These are phyloP conservation scores for Phytophthora tubulina DNA, from an alignment of 352 stramenopile genomes.

Conservation along the genomic window DNA sequence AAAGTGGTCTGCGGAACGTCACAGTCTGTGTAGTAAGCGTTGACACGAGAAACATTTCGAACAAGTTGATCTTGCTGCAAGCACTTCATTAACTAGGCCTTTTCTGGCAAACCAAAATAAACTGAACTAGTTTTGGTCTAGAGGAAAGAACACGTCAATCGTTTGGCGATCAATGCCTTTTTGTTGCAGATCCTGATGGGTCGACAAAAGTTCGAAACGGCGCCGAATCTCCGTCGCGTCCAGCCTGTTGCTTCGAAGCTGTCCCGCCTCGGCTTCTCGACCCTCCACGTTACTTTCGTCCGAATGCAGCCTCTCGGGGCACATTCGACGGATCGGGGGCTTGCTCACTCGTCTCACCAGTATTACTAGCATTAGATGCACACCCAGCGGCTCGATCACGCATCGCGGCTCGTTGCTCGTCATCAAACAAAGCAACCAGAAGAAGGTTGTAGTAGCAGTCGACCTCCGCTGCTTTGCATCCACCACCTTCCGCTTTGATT, in stretches of 20 bases:
- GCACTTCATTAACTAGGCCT: no score
- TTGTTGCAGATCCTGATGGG: background rate
- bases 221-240: background rate
- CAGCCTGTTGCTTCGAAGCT: background rate
- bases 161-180: background rate
- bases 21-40: no score
- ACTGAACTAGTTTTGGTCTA: no score
- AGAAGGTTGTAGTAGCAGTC: background rate
- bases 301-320: background rate
- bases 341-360: background rate
- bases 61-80: no score
- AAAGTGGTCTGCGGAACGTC: no score
- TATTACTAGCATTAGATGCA: no score
- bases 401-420: background rate
- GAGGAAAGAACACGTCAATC: no score
- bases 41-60: no score
- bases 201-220: background rate
- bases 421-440: background rate
- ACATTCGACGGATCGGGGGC: no score
- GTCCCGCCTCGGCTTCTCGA: background rate
- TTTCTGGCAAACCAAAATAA: no score
- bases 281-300: background rate
- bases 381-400: background rate
- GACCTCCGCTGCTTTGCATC: background rate
- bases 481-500: background rate